A percentile compares a stretch with the other conserved stretches of the same genome.
These are phyloP conservation scores for Phytophthora pini DNA, from an alignment of 352 stramenopile species.

Conservation along the genomic window DNA sequence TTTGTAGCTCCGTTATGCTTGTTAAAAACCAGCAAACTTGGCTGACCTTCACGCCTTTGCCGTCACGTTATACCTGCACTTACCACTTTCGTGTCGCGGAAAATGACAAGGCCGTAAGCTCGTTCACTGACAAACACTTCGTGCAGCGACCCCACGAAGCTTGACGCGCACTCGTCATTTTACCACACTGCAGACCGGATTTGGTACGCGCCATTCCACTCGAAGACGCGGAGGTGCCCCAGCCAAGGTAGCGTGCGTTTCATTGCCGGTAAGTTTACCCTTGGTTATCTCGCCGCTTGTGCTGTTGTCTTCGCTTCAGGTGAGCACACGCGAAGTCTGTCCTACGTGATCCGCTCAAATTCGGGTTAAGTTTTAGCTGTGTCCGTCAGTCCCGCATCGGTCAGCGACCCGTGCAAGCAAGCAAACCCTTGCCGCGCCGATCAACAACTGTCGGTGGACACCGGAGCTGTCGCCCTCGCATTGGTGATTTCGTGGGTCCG, in stretches of 20 bases:
- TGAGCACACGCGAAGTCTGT: no score
- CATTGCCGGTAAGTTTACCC: background rate
- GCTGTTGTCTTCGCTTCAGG: background rate
- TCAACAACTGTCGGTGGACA: slow-evolving; percentile 15
- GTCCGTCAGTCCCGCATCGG: background rate
- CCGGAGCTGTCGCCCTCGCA: slow-evolving; percentile 32
- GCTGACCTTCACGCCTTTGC: no score
- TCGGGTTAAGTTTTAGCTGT: background rate
- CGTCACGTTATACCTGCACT: no score
- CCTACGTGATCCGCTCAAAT: background rate
- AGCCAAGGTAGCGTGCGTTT: no score
- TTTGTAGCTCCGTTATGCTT: no score
- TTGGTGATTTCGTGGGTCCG: slow-evolving; percentile 26
- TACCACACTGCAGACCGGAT: background rate
- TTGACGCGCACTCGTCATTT: slow-evolving; percentile 16
- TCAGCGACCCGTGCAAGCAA: slow-evolving; percentile 22
- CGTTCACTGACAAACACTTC: no score
- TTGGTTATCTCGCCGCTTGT: background rate
- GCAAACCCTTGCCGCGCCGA: slow-evolving; percentile 14
- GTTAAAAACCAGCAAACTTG: no score
- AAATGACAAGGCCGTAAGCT: no score
- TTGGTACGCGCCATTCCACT: slow-evolving; percentile 3
- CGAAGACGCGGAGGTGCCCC: background rate
- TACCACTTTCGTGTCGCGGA: no score
- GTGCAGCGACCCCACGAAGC: no score